These are phyloP conservation scores for Boletus patriciae DNA, from an alignment of 768 basidiomycete genomes.

Conservation along the genomic window DNA sequence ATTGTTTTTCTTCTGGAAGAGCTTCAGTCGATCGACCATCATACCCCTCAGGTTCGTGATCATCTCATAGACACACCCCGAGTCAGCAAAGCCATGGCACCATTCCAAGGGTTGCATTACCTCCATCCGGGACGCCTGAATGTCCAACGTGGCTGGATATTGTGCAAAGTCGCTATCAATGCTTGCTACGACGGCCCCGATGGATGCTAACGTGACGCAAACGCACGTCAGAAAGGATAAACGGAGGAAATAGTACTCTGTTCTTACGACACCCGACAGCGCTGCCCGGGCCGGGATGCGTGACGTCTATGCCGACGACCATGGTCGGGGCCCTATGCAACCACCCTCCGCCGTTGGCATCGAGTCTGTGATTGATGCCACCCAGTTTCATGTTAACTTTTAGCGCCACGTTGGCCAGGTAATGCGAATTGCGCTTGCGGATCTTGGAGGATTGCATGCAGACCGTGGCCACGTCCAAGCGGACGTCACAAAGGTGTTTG, in stretches of 20 bases:
- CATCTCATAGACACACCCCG: not conserved
- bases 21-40: not conserved
- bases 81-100: not conserved
- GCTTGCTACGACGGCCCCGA: not conserved
- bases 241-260: too few species aligned
- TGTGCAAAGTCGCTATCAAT: not conserved
- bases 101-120: not conserved
- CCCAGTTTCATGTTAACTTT: constrained; percentile 1
- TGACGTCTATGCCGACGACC: not conserved
- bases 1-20: not conserved
- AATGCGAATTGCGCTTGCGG: not conserved
- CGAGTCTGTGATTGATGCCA: not conserved
- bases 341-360: not conserved
- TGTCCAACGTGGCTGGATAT: not conserved
- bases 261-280: not conserved
- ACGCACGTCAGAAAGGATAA: not conserved
- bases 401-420: not conserved
- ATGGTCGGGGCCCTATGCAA: not conserved
- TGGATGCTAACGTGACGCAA: not conserved
- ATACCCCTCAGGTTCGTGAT: not conserved
- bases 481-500: not conserved
- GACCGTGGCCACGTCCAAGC: not conserved
- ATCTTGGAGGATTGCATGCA: not conserved
- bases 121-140: not conserved
- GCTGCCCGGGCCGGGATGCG: not conserved